Percentiles rank a stretch among this genome's conserved stretches.
Conservation (phyloP, 192 early-diverging fungal species). For the Cladochytrium replicatum region DNA sequence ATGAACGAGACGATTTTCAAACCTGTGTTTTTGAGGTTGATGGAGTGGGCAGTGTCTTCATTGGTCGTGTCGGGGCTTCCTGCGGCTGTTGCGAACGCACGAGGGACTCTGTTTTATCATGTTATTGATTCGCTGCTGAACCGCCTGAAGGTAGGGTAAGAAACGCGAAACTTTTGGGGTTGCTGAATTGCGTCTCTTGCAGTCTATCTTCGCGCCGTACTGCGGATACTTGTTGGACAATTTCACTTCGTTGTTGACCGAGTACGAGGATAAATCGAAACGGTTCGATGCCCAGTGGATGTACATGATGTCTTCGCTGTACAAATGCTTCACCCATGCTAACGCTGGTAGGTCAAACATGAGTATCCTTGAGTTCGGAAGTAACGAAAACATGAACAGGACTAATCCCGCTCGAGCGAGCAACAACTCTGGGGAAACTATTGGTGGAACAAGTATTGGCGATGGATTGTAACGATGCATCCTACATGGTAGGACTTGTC, state of each 20-base stretch:
- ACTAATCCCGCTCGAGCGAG: too few relatives aligned
- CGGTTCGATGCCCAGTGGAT: conserved; percentile 51
- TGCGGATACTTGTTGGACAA: conserved; percentile 64
- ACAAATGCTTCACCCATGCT: conserved; percentile 36
- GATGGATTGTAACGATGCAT: too few relatives aligned
- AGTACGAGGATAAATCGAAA: conserved; percentile 27
- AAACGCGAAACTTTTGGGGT: background rate
- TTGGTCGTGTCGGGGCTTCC: conserved; percentile 15
- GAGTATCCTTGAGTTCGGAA: too few relatives aligned
- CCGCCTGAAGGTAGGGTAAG: conserved; percentile 23
- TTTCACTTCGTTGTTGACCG: conserved; percentile 36
- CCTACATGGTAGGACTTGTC: too few relatives aligned
- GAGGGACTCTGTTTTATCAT: conserved; percentile 28
- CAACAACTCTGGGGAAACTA: too few relatives aligned
- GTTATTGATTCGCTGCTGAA: conserved; percentile 31
- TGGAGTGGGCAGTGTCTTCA: conserved; percentile 67
- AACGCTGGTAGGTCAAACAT: conserved; percentile 22
- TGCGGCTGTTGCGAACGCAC: conserved; percentile 8
- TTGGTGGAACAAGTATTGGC: too few relatives aligned
- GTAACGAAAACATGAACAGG: too few relatives aligned
- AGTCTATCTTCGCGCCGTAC: conserved; percentile 71
- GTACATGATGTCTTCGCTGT: conserved; percentile 57
- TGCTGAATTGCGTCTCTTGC: conserved; percentile 9
- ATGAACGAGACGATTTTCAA: conserved; percentile 93
- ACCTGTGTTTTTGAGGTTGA: conserved; percentile 78